These are phyloP conservation scores for Tolypocladium album DNA, from an alignment of 2,329 filamentous ascomycete genomes.

Conservation along the genomic window DNA sequence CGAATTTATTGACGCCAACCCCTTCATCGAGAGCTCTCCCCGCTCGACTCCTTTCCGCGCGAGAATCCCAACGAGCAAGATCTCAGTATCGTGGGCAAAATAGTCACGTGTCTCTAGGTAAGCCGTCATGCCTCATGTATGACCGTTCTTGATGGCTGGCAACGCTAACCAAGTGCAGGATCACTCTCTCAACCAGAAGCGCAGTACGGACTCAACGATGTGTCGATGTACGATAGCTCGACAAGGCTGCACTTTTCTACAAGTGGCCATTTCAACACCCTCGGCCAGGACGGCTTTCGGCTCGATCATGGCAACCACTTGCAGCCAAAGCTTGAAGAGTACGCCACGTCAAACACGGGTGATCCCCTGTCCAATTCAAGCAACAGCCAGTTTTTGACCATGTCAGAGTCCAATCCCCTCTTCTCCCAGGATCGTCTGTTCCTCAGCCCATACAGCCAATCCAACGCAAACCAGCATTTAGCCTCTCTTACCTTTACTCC, in stretches of 20 bases:
- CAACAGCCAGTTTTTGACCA: slow-evolving; percentile 14
- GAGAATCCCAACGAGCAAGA: slow-evolving; percentile 12
- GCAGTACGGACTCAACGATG: slow-evolving; percentile 17
- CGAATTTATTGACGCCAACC: slow-evolving; percentile 26
- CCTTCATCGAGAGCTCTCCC: slow-evolving; percentile 17
- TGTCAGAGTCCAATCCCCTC: slow-evolving; percentile 20
- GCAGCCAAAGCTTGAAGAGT: slow-evolving; percentile 17
- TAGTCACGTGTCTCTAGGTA: slow-evolving; percentile 5
- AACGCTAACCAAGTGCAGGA: slow-evolving; percentile 8
- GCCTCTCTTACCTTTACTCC: slow-evolving; percentile 18
- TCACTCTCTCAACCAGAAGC: slow-evolving; percentile 15
- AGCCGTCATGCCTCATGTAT: background rate
- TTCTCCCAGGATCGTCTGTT: slow-evolving; percentile 21
- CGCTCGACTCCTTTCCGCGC: slow-evolving; percentile 11
- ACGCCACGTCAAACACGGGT: slow-evolving; percentile 7
- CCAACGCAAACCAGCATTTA: slow-evolving; percentile 9
- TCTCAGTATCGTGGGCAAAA: slow-evolving; percentile 7
- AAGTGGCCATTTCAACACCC: slow-evolving; percentile 11
- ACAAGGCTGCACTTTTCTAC: slow-evolving; percentile 16
- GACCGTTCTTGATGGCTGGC: too few relatives aligned
- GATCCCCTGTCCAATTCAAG: slow-evolving; percentile 10
- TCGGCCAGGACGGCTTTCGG: slow-evolving; percentile 16
- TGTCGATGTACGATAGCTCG: slow-evolving; percentile 18
- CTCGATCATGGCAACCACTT: slow-evolving; percentile 11
- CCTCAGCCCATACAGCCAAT: slow-evolving; percentile 13